Evolutionary conservation across 2,329 filamentous ascomycete genomes (phyloP).

Genomic region (Pyrenochaeta sp.): DNA sequence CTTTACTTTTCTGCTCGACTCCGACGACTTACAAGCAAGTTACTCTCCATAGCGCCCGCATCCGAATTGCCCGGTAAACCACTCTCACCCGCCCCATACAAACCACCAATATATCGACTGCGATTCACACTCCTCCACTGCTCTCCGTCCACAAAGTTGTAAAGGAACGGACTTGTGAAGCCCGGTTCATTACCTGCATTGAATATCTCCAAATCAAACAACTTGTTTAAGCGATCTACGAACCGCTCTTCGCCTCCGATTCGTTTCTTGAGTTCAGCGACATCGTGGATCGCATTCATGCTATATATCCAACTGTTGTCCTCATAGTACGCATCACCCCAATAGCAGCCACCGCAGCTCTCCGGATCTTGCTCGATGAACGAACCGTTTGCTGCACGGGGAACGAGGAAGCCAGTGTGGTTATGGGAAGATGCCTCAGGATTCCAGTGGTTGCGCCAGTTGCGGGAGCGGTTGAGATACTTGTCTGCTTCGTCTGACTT

Average conservation of each 20-base stretch:
- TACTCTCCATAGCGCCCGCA: slow-evolving; percentile 76
- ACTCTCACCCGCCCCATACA: slow-evolving; percentile 60
- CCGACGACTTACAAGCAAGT: slow-evolving; percentile 53
- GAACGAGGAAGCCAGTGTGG: slow-evolving; percentile 73
- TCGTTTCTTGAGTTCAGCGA: slow-evolving; percentile 62
- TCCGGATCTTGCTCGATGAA: slow-evolving; percentile 62
- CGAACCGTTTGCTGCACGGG: slow-evolving; percentile 60
- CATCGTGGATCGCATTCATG: slow-evolving; percentile 74
- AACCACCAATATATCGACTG: slow-evolving; percentile 66
- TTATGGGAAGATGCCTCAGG: slow-evolving; percentile 63
- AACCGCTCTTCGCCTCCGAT: slow-evolving; percentile 66
- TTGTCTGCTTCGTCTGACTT: slow-evolving; percentile 61
- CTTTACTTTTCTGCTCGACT: neutral
- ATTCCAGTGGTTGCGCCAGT: slow-evolving; percentile 80
- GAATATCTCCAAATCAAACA: slow-evolving; percentile 67
- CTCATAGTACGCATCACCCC: slow-evolving; percentile 69
- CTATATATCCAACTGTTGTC: slow-evolving; percentile 71
- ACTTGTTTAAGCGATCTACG: slow-evolving; percentile 65
- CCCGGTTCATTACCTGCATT: slow-evolving; percentile 73
- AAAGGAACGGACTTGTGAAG: slow-evolving; percentile 74
- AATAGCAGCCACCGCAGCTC: slow-evolving; percentile 71
- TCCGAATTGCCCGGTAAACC: slow-evolving; percentile 76
- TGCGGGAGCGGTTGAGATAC: slow-evolving; percentile 70
- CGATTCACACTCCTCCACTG: slow-evolving; percentile 69
- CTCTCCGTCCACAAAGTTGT: slow-evolving; percentile 68